Conservation (phyloP, 768 basidiomycete species). For the Boletus reticulatus region DNA sequence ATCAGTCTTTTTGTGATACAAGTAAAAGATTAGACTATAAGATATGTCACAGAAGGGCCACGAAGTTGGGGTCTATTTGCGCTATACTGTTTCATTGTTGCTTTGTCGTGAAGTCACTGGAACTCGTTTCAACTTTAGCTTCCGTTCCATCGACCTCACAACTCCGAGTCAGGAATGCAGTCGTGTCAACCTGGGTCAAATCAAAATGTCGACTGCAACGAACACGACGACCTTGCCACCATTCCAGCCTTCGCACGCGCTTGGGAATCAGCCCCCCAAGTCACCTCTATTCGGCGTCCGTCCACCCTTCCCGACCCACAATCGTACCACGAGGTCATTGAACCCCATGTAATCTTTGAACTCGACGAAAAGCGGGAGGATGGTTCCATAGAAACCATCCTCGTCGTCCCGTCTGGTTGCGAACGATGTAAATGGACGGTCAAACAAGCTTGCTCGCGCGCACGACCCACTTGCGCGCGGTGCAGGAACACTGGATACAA, state of each 20-base stretch:
- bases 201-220: background rate
- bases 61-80: background rate
- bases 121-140: too few relatives aligned
- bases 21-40: too few relatives aligned
- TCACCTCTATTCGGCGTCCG: slow-evolving; percentile 29
- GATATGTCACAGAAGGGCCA: too few relatives aligned
- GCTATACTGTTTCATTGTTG: background rate
- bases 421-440: slow-evolving; percentile 5
- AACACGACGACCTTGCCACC: background rate
- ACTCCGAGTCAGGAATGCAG: slow-evolving; percentile 7
- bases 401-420: slow-evolving; percentile 24
- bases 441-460: slow-evolving; percentile 26
- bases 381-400: slow-evolving; percentile 10
- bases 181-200: background rate
- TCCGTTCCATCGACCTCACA: background rate
- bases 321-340: slow-evolving; percentile 20
- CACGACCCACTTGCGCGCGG: slow-evolving; percentile 22
- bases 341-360: slow-evolving; percentile 27
- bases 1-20: too few relatives aligned
- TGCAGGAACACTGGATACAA: slow-evolving; percentile 8
- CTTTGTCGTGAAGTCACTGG: too few relatives aligned
- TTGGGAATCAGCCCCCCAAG: slow-evolving; percentile 17
- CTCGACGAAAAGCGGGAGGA: slow-evolving; percentile 14
- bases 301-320: slow-evolving; percentile 11
- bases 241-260: slow-evolving; percentile 18